Evolutionary conservation across 257 asterid genomes (phyloP), one percentile per base, ranked within the genome.

Genomic region (Capsicum pubescens): DNA sequence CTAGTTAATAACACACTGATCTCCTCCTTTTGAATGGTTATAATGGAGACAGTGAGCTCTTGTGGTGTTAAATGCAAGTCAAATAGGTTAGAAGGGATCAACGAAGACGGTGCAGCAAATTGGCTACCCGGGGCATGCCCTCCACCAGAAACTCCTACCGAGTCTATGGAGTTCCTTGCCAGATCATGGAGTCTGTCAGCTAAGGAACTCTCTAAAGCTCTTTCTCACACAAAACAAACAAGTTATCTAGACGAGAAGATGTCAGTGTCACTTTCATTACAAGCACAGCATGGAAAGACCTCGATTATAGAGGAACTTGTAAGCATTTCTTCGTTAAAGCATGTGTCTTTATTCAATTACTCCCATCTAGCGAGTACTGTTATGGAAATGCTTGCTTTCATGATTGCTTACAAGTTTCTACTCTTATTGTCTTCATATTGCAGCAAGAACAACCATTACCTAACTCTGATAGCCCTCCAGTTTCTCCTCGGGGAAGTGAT

Each of bases 91-190:
- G 92, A 91, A 56, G 90, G 90, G 85, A 95, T 93, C n/a, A 92
- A 84, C 85, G 97, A 95, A 90, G 95, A 92, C 52, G 84, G 87
- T 12, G 87, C 84, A 14, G 86, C 76, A 3, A 87, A 86, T 17
- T 93, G 94, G 94, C 64, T 87, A 63, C 91, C 93, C 0, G 87
- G 82, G 12, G 69, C 86, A 4, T 92, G 94, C 66, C 97, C 93
- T 4, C 97, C 90, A 78, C 98, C 97, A 0, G 97, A 95, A 84
- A 95, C 98, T 35, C 97, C 98, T 0, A 93, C 94, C 0, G 98
- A 95, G 82, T 87, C 97, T 54, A 95, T 95, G 98, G 98, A 95
- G 93, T 95, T 93, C 89, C 90, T 95, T 84, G 97, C 97, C 14
- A 84, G 97, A 58, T 92, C 98, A 21, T 95, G 97, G 98, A 95